A percentile compares a stretch with the other conserved stretches of the same genome.
phyloP scores from a whole-genome alignment of 108 stramenopile genomes.

The Skeletonema costatum region DNA sequence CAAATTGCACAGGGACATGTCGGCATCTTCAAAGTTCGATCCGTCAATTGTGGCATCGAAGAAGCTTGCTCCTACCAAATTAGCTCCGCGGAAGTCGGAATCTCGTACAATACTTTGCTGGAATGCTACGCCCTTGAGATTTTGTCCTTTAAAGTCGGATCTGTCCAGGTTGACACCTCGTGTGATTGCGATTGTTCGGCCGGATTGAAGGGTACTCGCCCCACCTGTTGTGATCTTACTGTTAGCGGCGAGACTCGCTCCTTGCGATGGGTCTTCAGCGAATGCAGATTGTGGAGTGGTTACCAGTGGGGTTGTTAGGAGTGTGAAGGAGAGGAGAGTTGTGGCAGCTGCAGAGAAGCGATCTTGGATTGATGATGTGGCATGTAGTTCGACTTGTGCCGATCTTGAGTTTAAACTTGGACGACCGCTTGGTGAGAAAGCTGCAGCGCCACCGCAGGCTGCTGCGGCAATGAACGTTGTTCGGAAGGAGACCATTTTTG shows the following conservation, averaged over 20 bases:
- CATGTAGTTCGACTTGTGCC: not conserved
- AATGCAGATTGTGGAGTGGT: constrained; percentile 3
- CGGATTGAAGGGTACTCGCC: constrained; percentile 83
- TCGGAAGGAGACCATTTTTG: not conserved
- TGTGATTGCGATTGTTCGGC: constrained; percentile 92
- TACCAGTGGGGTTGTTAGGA: not conserved
- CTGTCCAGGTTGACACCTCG: constrained; percentile 90
- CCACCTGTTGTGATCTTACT: constrained; percentile 88
- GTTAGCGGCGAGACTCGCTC: constrained; percentile 65
- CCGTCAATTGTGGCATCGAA: constrained; percentile 95
- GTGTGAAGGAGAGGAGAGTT: not conserved
- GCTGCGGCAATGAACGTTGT: not conserved
- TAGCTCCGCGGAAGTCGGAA: constrained; percentile 78
- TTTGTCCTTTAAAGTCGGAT: constrained; percentile 77
- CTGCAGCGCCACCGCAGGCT: not conserved
- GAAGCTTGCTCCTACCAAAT: constrained; percentile 85
- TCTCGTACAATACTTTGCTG: constrained; percentile 94
- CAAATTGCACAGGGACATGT: constrained; percentile 75
- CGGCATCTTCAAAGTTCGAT: constrained; percentile 87
- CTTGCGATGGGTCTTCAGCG: constrained; percentile 36
- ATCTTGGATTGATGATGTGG: not conserved
- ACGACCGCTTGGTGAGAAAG: not conserved
- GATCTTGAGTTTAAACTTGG: not conserved
- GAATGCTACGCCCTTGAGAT: constrained; percentile 94
- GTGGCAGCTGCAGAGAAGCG: not conserved